phyloP scores from a whole-genome alignment of 495 filamentous ascomycete species.

The Penicillium psychrofluorescens region DNA sequence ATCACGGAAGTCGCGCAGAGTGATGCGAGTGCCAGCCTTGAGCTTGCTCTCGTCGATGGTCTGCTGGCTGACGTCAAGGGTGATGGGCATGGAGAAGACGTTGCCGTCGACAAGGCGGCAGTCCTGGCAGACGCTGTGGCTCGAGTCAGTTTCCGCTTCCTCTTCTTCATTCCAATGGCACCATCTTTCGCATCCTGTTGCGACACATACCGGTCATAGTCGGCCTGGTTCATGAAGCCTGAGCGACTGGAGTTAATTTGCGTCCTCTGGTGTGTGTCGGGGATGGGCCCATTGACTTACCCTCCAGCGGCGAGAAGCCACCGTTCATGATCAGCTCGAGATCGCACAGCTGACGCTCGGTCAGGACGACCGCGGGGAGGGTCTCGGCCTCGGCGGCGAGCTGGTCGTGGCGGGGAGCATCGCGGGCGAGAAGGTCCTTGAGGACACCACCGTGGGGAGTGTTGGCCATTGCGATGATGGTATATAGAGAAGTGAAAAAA shows the following conservation, averaged over 20 bases:
- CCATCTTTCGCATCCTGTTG: neutral
- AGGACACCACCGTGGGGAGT: conserved; percentile 92
- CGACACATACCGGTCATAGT: conserved; percentile 78
- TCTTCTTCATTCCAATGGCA: conserved; percentile 6
- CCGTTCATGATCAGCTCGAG: conserved; percentile 93
- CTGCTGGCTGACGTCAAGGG: conserved; percentile 72
- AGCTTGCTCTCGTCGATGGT: conserved; percentile 65
- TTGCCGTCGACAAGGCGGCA: conserved; percentile 80
- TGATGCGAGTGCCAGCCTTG: conserved; percentile 71
- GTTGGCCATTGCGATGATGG: conserved; percentile 54
- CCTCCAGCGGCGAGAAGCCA: conserved; percentile 95
- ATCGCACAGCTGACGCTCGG: conserved; percentile 94
- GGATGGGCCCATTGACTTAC: conserved; percentile 42
- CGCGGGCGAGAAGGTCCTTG: conserved; percentile 92
- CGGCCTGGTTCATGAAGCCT: conserved; percentile 96
- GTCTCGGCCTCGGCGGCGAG: conserved; percentile 78
- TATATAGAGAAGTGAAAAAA: neutral
- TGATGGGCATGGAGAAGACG: conserved; percentile 96
- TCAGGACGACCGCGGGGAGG: conserved; percentile 76
- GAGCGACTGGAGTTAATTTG: neutral
- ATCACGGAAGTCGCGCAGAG: conserved; percentile 92
- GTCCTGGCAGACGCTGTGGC: conserved; percentile 72
- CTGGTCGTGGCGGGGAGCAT: conserved; percentile 67
- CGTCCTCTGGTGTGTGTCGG: too few relatives aligned
- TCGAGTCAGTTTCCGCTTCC: conserved; percentile 5